Conservation (phyloP, 805 yeast species). For the Starmerella floris region DNA sequence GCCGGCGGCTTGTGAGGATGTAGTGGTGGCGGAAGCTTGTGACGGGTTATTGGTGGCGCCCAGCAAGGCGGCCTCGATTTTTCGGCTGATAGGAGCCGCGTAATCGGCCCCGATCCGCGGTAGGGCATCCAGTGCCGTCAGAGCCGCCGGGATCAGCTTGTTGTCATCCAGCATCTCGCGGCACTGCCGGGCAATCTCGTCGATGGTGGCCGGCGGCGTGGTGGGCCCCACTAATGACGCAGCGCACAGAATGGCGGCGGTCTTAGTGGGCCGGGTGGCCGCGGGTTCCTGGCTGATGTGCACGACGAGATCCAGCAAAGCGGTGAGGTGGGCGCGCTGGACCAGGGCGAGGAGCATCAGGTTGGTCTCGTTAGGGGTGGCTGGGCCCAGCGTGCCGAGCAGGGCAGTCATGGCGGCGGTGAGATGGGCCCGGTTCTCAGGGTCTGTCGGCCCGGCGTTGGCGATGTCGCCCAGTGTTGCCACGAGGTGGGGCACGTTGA, state of each 20-base stretch:
- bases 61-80: background rate
- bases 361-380: background rate
- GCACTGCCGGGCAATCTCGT: background rate
- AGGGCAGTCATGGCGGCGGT: background rate
- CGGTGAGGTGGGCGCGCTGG: background rate
- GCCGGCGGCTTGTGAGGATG: too few species aligned
- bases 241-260: background rate
- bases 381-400: background rate
- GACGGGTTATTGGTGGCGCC: background rate
- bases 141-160: background rate
- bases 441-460: background rate
- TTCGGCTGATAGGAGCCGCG: background rate
- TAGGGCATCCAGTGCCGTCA: background rate
- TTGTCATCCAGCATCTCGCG: background rate
- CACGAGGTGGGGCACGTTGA: background rate
- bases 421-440: background rate
- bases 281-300: background rate
- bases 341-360: background rate
- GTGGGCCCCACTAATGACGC: background rate
- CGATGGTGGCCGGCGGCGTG: background rate
- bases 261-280: background rate
- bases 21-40: too few species aligned
- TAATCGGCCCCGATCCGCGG: background rate
- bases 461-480: background rate
- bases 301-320: background rate